Conservation (phyloP, 2,329 filamentous ascomycete genomes). For the Microdochium nivale region DNA sequence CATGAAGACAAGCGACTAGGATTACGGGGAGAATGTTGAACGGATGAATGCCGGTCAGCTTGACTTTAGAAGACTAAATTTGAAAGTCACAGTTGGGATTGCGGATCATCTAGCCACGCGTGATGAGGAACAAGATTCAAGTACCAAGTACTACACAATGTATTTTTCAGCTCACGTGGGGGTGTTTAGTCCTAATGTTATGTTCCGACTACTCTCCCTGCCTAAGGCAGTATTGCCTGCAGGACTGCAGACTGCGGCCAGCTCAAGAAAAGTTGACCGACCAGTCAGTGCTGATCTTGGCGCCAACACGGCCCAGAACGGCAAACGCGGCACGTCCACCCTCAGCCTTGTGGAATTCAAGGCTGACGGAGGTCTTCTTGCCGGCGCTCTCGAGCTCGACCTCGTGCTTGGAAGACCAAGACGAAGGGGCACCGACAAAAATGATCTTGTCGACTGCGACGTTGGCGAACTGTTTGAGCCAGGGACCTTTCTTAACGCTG, state of each 20-base stretch:
- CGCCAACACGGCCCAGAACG: slow-evolving; percentile 41
- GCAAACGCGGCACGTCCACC: slow-evolving; percentile 41
- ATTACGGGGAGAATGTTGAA: too few relatives aligned
- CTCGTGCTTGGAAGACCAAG: slow-evolving; percentile 58
- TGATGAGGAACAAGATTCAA: too few relatives aligned
- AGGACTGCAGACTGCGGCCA: background rate
- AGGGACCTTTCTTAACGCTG: slow-evolving; percentile 59
- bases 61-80: too few relatives aligned
- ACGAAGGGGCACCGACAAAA: slow-evolving; percentile 66
- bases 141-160: too few relatives aligned
- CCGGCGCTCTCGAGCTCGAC: slow-evolving; percentile 48
- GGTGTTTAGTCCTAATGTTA: too few relatives aligned
- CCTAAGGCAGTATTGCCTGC: too few relatives aligned
- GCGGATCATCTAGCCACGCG: too few relatives aligned
- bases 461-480: slow-evolving; percentile 68
- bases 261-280: slow-evolving; percentile 26
- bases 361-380: slow-evolving; percentile 45
- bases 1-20: too few relatives aligned
- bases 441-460: slow-evolving; percentile 80
- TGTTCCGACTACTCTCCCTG: too few relatives aligned
- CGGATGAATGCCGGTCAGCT: too few relatives aligned
- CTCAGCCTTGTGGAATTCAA: slow-evolving; percentile 47
- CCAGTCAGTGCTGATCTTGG: slow-evolving; percentile 46
- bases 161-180: too few relatives aligned
- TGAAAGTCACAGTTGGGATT: too few relatives aligned